Base-by-base conservation (phyloP, 2,329 filamentous ascomycete species). In the Periconia digitata region DNA sequence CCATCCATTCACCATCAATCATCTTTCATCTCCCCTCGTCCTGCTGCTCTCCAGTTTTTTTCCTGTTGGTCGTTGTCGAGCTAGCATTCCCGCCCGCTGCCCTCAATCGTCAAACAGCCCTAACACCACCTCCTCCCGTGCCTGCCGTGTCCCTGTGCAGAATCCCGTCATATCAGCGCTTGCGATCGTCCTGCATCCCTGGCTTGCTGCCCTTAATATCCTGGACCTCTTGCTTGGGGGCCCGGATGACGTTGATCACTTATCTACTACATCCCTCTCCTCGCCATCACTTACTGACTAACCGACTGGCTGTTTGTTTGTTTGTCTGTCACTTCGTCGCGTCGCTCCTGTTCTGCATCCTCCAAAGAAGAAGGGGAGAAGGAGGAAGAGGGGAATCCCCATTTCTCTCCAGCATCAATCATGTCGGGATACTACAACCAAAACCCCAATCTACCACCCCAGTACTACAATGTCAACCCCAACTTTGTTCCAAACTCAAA, bases 361-460 rank as follows among this genome's bases (percentile, higher is more conserved):
- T n/a, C n/a, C n/a, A 32, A 12, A 32, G n/a, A 32, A 32, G 27
- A 10, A 32, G n/a, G 10, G 10, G 27, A 32, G 5, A 5, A 10
- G 12, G 5, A 10, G n/a, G 27, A 32, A 32, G 27, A 32, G 27
- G n/a, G 10, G 27, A 39, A n/a, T n/a, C n/a, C n/a, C n/a, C n/a
- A n/a, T n/a, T n/a, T n/a, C n/a, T n/a, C n/a, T n/a, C n/a, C 37
- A 40, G 42, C 61, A 56, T 53, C 52, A 72, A 56, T 53, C 52
- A 72, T 72, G 70, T 70, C 68, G 63, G 67, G 67, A 51, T 70
- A 67, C 55, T 71, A 71, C 52, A 59, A 55, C 35, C 55, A 59
- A 38, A 66, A 67, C 53, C 59, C 64, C 35, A 63, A 62, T 49
- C 55, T 66, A 23, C 62, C 67, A 42, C 63, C 66, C 22, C 66